These are phyloP conservation scores for Centella asiatica DNA, from an alignment of 129 eudicot genomes.

Conservation along the genomic window DNA sequence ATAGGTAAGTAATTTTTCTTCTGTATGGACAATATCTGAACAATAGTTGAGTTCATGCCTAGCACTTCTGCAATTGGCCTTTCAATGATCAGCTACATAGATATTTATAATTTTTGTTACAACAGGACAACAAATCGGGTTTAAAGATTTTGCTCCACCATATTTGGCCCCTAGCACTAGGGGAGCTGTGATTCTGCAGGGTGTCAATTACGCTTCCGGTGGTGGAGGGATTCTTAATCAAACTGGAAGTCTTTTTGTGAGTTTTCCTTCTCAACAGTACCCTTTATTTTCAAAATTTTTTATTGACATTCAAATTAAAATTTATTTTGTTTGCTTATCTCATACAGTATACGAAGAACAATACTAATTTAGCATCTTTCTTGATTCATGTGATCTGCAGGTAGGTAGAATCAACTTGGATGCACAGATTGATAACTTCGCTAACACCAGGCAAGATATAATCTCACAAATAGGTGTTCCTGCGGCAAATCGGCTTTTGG, in stretches of 20 bases:
- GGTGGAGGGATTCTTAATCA: slow-evolving; percentile 79
- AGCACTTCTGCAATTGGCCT: neutral
- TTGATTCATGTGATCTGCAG: slow-evolving; percentile 21
- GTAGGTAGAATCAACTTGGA: slow-evolving; percentile 79
- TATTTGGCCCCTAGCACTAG: slow-evolving; percentile 69
- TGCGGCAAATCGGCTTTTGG: slow-evolving; percentile 40
- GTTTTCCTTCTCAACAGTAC: slow-evolving; percentile 9
- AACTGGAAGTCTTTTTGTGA: slow-evolving; percentile 71
- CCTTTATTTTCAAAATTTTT: neutral
- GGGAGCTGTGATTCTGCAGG: slow-evolving; percentile 47
- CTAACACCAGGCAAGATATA: slow-evolving; percentile 61
- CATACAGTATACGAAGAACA: too few species aligned
- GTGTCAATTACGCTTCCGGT: slow-evolving; percentile 95
- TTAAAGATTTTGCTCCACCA: slow-evolving; percentile 48
- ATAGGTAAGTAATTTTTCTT: slow-evolving; percentile 39
- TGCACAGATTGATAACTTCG: slow-evolving; percentile 81
- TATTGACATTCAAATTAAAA: too few species aligned
- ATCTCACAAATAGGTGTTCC: slow-evolving; percentile 38
- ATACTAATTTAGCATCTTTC: too few species aligned
- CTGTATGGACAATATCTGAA: neutral
- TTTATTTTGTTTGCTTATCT: too few species aligned
- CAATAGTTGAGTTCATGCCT: neutral
- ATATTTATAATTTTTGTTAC: neutral
- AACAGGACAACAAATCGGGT: slow-evolving; percentile 57
- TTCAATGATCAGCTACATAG: neutral